A percentile compares a stretch with the other conserved stretches of the same genome.
These are phyloP conservation scores for Mycoemilia scoparia DNA, from an alignment of 192 early-diverging fungal genomes.

Conservation along the genomic window DNA sequence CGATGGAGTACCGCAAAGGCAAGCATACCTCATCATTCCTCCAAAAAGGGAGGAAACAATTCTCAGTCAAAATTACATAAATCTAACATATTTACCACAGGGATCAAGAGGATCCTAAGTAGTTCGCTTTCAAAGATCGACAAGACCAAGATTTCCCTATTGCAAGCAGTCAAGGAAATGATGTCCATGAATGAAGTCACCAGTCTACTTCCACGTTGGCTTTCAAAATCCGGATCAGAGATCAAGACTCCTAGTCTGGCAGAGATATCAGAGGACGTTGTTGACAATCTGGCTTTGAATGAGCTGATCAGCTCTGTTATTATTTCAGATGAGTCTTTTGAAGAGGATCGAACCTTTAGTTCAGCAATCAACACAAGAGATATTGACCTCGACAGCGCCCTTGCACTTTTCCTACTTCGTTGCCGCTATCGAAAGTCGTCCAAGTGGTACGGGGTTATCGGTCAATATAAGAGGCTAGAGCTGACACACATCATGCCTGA, in stretches of 20 bases:
- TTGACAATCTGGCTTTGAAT: not conserved
- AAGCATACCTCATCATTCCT: constrained; percentile 1
- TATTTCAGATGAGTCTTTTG: constrained; percentile 11
- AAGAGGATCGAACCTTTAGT: constrained; percentile 5
- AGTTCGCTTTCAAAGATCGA: no score
- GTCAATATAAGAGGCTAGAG: constrained; percentile 8
- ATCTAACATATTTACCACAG: no score
- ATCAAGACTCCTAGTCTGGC: no score
- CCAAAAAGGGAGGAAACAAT: no score
- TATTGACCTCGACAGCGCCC: constrained; percentile 7
- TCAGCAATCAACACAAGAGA: constrained; percentile 12
- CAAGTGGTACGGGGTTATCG: constrained; percentile 9
- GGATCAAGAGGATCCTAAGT: no score
- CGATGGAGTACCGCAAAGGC: constrained; percentile 33
- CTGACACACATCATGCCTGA: constrained; percentile 12
- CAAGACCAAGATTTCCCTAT: not conserved
- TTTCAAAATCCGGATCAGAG: no score
- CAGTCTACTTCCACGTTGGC: constrained; percentile 1
- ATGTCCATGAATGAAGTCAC: not conserved
- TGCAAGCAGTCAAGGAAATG: not conserved
- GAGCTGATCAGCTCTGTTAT: constrained; percentile 5
- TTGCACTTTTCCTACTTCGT: constrained; percentile 14
- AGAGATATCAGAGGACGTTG: not conserved
- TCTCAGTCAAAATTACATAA: no score
- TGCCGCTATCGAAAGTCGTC: not conserved